Evolutionary conservation across 306 rosid species (phyloP).

Genomic region (Cucumis cinereus): DNA sequence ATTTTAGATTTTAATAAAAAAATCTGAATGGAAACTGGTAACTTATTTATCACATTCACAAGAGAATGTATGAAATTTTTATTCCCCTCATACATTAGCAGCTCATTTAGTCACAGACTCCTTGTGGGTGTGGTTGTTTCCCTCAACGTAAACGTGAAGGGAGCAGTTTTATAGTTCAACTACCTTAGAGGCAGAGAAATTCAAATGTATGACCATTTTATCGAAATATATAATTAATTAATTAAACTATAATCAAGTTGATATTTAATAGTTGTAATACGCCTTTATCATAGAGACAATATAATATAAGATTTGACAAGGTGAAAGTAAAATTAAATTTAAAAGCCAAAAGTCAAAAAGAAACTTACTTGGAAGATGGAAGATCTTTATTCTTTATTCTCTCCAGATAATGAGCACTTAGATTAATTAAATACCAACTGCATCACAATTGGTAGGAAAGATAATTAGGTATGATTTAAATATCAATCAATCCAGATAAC

Average conservation of each 20-base stretch:
- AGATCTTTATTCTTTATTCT: background rate
- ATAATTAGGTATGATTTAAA: background rate
- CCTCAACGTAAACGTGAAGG: background rate
- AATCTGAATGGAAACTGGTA: background rate
- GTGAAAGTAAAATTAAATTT: background rate
- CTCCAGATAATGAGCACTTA: background rate
- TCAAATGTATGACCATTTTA: too few species aligned
- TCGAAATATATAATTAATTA: too few species aligned
- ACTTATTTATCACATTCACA: background rate
- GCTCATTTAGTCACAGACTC: background rate
- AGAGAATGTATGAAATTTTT: background rate
- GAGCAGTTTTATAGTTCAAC: too few species aligned
- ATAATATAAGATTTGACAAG: background rate
- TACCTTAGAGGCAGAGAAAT: too few species aligned
- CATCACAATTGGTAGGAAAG: background rate
- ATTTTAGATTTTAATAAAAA: background rate
- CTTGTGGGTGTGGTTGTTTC: background rate
- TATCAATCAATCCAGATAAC: background rate
- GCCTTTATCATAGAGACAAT: too few species aligned
- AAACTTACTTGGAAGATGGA: conserved; percentile 2
- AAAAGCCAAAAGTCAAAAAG: background rate
- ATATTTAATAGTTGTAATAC: too few species aligned
- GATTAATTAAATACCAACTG: background rate
- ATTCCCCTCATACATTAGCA: background rate
- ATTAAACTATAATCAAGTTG: too few species aligned